Conservation (phyloP, 306 rosid genomes). For the Cercis canadensis region DNA sequence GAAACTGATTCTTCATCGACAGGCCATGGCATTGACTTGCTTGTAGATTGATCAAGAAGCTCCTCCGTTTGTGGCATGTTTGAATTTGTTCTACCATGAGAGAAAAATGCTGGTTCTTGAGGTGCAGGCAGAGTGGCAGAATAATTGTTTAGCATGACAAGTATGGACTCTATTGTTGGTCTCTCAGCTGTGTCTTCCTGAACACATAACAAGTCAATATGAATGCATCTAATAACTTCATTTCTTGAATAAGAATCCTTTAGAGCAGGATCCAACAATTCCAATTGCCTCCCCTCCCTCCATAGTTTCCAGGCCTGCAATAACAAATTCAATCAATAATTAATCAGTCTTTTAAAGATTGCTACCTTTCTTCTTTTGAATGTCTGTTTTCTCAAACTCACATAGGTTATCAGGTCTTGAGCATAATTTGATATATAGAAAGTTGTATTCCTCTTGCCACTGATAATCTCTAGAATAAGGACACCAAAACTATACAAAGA, state of each 20-base stretch:
- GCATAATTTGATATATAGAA: conserved; percentile 21
- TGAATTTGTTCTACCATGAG: no score
- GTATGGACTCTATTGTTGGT: no score
- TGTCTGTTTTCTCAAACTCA: conserved; percentile 5
- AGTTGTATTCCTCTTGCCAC: conserved; percentile 29
- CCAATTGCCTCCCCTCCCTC: conserved; percentile 34
- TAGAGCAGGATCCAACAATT: conserved; percentile 45
- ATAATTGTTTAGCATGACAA: no score
- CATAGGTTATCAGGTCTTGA: conserved; percentile 28
- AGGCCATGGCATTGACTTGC: no score
- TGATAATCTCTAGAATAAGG: conserved; percentile 42
- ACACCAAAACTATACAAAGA: conserved; percentile 42
- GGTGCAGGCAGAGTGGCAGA: no score
- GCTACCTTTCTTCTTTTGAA: no score
- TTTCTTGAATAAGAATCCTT: conserved; percentile 15
- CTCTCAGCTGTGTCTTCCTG: no score
- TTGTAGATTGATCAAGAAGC: no score
- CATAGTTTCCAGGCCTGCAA: conserved; percentile 56
- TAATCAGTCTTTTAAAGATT: not conserved
- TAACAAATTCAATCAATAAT: not conserved
- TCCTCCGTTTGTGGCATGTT: no score
- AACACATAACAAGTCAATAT: conserved; percentile 34
- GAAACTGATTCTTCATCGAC: no score
- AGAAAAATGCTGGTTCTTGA: no score
- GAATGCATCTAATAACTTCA: conserved; percentile 46